phyloP scores from a whole-genome alignment of 129 eudicot genomes.

The carrot (Daucus carota) region DH1_v3.0 NC_030386.2:35895501-35896000 shows the following conservation, averaged over 20 bases:
- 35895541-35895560: not conserved
- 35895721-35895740: constrained; percentile 85
- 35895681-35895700: constrained; percentile 99
- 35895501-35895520: too few species aligned
- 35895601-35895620: not conserved
- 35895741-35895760: constrained; percentile 92
- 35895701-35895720: constrained; percentile 89
- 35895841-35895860: not conserved
- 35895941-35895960: constrained; percentile 94
- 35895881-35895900: constrained; percentile 98
- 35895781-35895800: constrained; percentile 40
- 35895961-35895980: constrained; percentile 42
- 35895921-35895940: constrained; percentile 86
- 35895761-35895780: constrained; percentile 91
- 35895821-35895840: too few species aligned
- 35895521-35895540: too few species aligned
- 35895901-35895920: constrained; percentile 76
- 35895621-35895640: not conserved
- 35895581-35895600: not conserved
- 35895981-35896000: too few species aligned
- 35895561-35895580: not conserved
- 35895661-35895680: constrained; percentile 4
- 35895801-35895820: too few species aligned
- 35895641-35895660: not conserved
- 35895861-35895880: constrained; percentile 11